Evolutionary conservation across 2,329 filamentous ascomycete genomes (phyloP), one percentile per base, ranked within the genome.

Genomic region (Botrytis aclada): DNA sequence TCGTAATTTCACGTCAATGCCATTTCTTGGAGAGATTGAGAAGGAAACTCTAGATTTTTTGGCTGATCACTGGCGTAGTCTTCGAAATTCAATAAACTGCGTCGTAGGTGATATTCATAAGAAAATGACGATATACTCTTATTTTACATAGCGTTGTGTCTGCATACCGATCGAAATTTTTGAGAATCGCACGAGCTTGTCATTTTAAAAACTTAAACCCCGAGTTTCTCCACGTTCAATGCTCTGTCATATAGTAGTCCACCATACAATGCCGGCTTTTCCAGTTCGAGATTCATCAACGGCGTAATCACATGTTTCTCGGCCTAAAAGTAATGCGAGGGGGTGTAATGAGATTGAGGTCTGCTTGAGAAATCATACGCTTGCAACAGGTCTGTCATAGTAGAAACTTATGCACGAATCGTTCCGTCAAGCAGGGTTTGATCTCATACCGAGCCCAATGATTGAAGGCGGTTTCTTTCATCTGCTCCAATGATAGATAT

Each of bases 251-350:
- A 25, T 12, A 20, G 22, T n/a, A 51, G 25, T 25, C 22, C 45
- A 25, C 0, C 3, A 47, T 25, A 22, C 22, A 10, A 4, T 47
- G 0, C 45, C 3, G 45, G 0, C 22, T 51, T n/a, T n/a, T 4
- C 22, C n/a, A 25, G 25, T 22, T 22, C 20, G 18, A n/a, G n/a
- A n/a, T n/a, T n/a, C n/a, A n/a, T n/a, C n/a, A n/a, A n/a, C n/a
- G n/a, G n/a, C n/a, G n/a, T n/a, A n/a, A n/a, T n/a, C n/a, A n/a
- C n/a, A n/a, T n/a, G n/a, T n/a, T n/a, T n/a, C n/a, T n/a, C n/a
- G n/a, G n/a, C n/a, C n/a, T n/a, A n/a, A n/a, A n/a, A n/a, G n/a
- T n/a, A n/a, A n/a, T n/a, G n/a, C n/a, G n/a, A n/a, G 45, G 2
- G 45, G 22, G 45, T 47, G 0, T 12, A 8, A 16, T 56, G 4